Conservation (phyloP, 1,139 yeast genomes). For the Taphrina sp. region DNA sequence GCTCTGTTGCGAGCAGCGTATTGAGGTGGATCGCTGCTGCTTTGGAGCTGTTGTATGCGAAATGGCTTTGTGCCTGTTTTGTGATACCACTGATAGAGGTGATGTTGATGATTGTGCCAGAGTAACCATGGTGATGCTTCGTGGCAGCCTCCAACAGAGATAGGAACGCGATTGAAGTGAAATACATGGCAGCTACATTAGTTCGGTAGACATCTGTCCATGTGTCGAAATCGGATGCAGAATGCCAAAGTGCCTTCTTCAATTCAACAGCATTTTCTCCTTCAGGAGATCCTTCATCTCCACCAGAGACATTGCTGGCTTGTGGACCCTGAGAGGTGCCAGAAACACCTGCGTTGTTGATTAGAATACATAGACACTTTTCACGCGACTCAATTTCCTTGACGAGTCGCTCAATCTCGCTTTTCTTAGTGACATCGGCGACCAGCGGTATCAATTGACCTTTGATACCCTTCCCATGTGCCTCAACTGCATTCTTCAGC, state of each 20-base stretch:
- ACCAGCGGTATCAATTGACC: slow-evolving; percentile 37
- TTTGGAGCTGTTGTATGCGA: slow-evolving; percentile 42
- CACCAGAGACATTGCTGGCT: slow-evolving; percentile 16
- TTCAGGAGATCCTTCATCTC: slow-evolving; percentile 20
- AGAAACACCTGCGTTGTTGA: slow-evolving; percentile 39
- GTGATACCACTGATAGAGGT: slow-evolving; percentile 31
- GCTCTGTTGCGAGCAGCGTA: slow-evolving; percentile 37
- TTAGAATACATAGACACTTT: slow-evolving; percentile 38
- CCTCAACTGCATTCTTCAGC: slow-evolving; percentile 45
- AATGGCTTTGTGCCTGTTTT: slow-evolving; percentile 55
- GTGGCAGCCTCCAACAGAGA: slow-evolving; percentile 25
- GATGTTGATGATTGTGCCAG: slow-evolving; percentile 30
- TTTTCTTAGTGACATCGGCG: slow-evolving; percentile 38
- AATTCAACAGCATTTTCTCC: slow-evolving; percentile 23
- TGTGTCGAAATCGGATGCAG: slow-evolving; percentile 7
- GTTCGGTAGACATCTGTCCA: slow-evolving; percentile 30
- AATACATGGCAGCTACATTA: slow-evolving; percentile 36
- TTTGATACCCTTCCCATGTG: slow-evolving; percentile 42
- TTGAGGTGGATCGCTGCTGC: slow-evolving; percentile 39
- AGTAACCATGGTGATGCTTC: slow-evolving; percentile 26
- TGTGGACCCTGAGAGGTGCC: slow-evolving; percentile 28
- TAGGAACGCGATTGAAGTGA: slow-evolving; percentile 25
- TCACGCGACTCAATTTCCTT: slow-evolving; percentile 35
- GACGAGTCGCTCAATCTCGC: slow-evolving; percentile 35
- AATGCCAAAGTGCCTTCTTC: slow-evolving; percentile 20